Conservation (phyloP, 2,329 filamentous ascomycete species). For the Neofusicoccum kwambonambiense region DNA sequence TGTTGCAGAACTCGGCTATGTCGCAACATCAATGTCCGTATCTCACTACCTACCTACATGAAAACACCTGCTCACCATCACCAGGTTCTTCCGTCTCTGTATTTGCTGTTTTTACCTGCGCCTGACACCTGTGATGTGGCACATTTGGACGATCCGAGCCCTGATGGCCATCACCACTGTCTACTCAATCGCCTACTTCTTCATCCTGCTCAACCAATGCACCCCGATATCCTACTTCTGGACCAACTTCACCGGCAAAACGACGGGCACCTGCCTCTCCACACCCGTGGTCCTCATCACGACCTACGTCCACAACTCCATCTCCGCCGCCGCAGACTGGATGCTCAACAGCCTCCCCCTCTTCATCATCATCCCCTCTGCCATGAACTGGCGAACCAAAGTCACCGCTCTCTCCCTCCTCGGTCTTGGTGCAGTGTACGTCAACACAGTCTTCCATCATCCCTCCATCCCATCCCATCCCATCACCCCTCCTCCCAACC, state of each 20-base stretch:
- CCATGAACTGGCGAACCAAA: constrained; percentile 2
- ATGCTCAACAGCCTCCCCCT: not conserved
- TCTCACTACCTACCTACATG: too few species aligned
- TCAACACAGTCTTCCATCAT: not conserved
- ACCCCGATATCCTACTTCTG: constrained; percentile 6
- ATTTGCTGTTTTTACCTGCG: constrained; percentile 13
- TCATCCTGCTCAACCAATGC: constrained; percentile 11
- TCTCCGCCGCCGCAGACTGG: constrained; percentile 3
- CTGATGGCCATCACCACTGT: constrained; percentile 1
- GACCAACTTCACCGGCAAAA: constrained; percentile 1
- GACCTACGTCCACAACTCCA: constrained; percentile 6
- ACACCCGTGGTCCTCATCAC: not conserved
- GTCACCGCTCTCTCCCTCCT: constrained; percentile 3
- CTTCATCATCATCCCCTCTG: constrained; percentile 6
- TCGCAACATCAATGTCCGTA: not conserved
- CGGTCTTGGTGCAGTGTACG: constrained; percentile 8
- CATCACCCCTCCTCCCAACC: too few species aligned
- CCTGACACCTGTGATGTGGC: constrained; percentile 10
- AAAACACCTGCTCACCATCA: too few species aligned
- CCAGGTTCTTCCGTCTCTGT: constrained; percentile 8
- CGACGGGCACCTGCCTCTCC: not conserved
- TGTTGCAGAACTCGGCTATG: not conserved
- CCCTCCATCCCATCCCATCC: too few species aligned
- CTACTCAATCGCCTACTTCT: constrained; percentile 14
- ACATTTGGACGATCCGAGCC: constrained; percentile 4